These are phyloP conservation scores for Neurospora sp. DNA, from an alignment of 495 filamentous ascomycete species.

Conservation along the genomic window DNA sequence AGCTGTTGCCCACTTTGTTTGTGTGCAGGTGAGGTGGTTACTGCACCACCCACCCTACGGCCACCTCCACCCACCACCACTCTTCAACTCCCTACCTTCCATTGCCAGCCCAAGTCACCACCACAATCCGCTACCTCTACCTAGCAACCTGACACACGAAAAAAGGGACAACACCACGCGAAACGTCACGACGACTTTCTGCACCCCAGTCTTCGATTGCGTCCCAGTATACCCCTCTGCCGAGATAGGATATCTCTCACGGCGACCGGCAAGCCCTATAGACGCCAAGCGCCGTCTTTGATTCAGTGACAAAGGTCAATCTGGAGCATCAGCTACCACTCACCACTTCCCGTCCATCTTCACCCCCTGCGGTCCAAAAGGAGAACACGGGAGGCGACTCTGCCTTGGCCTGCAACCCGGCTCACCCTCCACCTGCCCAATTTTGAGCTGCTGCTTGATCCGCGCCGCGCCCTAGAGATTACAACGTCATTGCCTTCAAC, in stretches of 20 bases:
- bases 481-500: constrained; percentile 7
- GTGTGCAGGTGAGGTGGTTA: background rate
- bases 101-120: background rate
- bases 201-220: background rate
- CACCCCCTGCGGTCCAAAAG: background rate
- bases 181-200: background rate
- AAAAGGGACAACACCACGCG: background rate
- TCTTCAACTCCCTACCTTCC: background rate
- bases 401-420: background rate
- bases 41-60: constrained; percentile 1
- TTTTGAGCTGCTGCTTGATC: constrained; percentile 13
- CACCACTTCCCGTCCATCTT: background rate
- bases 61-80: background rate
- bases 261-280: background rate
- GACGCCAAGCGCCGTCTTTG: background rate
- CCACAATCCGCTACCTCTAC: background rate
- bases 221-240: background rate
- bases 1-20: background rate
- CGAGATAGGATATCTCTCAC: background rate
- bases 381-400: background rate
- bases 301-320: background rate
- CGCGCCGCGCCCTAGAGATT: constrained; percentile 7
- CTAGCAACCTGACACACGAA: background rate
- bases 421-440: constrained; percentile 16
- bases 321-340: background rate